Evolutionary conservation across 768 basidiomycete species (phyloP).

Genomic region (Leccinum arenicola): DNA sequence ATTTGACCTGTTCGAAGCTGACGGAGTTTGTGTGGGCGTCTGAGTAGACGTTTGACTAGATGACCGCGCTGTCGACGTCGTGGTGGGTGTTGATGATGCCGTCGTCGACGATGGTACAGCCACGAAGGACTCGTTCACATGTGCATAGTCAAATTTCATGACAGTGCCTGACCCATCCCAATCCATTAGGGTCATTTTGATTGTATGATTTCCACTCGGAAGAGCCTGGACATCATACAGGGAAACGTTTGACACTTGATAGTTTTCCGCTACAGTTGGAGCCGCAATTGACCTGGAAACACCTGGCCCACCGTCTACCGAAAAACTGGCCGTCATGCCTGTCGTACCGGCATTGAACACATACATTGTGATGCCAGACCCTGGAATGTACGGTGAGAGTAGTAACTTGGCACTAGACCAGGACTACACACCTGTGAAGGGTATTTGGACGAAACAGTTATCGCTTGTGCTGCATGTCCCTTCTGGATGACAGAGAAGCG

Average conservation of each 20-base stretch:
- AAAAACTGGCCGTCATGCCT: slow-evolving; percentile 24
- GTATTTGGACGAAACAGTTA: slow-evolving; percentile 17
- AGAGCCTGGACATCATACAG: slow-evolving; percentile 19
- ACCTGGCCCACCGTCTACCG: slow-evolving; percentile 13
- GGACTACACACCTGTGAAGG: slow-evolving; percentile 17
- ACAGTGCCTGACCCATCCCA: slow-evolving; percentile 16
- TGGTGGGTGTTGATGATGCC: not conserved
- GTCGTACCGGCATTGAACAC: slow-evolving; percentile 26
- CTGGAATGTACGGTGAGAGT: slow-evolving; percentile 4
- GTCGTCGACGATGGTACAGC: slow-evolving; percentile 3
- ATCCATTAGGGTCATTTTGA: slow-evolving; percentile 22
- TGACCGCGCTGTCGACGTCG: slow-evolving; percentile 68
- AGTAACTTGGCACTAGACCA: not conserved
- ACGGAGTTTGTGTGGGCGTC: not conserved
- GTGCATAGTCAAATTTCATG: slow-evolving; percentile 30
- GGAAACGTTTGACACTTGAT: slow-evolving; percentile 22
- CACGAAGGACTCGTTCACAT: slow-evolving; percentile 23
- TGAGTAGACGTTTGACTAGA: slow-evolving; percentile 1
- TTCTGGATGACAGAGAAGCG: slow-evolving; percentile 5
- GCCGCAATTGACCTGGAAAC: not conserved
- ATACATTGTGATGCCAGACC: slow-evolving; percentile 28
- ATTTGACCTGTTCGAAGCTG: slow-evolving; percentile 10
- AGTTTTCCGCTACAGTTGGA: slow-evolving; percentile 12
- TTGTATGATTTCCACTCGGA: slow-evolving; percentile 14
- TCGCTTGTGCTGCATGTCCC: slow-evolving; percentile 13